Evolutionary conservation across 208 protist genomes (phyloP).

Genomic region (Vickermania spadyakhi): DNA sequence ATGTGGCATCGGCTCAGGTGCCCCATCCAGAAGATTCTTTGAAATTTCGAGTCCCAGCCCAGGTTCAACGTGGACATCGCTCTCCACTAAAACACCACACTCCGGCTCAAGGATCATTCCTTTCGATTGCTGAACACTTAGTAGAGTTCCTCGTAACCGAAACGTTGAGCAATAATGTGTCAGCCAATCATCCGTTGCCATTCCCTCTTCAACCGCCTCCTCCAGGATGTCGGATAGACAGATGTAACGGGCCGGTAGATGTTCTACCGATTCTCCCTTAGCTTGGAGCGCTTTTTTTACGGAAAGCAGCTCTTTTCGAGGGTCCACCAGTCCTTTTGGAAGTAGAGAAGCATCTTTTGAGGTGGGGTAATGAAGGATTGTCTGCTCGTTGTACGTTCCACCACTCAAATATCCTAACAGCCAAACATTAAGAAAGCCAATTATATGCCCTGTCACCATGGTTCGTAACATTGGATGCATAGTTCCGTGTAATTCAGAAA

Average conservation of each 20-base stretch:
- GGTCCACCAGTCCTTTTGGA: not conserved
- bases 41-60: not conserved
- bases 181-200: not conserved
- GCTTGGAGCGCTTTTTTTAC: not conserved
- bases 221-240: not conserved
- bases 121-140: not conserved
- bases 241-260: not conserved
- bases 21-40: not conserved
- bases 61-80: not conserved
- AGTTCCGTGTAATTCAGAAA: not conserved
- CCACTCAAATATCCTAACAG: not conserved
- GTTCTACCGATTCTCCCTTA: not conserved
- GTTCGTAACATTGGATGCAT: not conserved
- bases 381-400: not conserved
- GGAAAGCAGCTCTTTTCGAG: not conserved
- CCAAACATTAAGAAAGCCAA: not conserved
- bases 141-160: not conserved
- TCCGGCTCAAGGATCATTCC: not conserved
- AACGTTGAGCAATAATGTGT: not conserved
- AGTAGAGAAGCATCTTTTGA: not conserved
- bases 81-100: not conserved
- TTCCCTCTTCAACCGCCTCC: not conserved
- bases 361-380: not conserved
- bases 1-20: not conserved
- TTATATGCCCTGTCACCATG: not conserved